Conservation (phyloP, 1,284 basidiomycete genomes). For the Phellinidium pouzarii region DNA sequence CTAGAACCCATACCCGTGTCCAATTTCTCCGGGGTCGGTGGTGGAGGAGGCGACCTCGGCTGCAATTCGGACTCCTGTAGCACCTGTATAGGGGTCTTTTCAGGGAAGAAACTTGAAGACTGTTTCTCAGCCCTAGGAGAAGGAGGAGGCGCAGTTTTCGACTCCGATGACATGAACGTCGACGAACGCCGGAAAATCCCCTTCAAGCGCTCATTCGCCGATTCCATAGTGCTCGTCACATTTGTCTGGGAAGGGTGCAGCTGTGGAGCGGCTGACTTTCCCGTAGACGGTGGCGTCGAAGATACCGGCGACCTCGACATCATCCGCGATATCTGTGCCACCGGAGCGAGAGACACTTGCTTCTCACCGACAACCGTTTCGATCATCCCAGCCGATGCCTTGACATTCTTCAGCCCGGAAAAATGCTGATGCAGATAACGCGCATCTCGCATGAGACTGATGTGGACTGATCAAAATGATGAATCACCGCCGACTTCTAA, state of each 20-base stretch:
- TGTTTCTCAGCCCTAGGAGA: constrained; percentile 6
- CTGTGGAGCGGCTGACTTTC: not conserved
- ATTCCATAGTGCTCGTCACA: constrained; percentile 11
- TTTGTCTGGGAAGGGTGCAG: not conserved
- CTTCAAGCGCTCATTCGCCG: constrained; percentile 17
- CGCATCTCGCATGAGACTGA: constrained; percentile 74
- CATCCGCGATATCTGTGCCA: constrained; percentile 14
- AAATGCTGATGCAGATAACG: constrained; percentile 69
- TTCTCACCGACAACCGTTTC: constrained; percentile 80
- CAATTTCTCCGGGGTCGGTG: constrained; percentile 13
- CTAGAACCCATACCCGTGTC: not conserved
- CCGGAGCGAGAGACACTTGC: constrained; percentile 30
- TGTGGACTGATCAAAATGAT: constrained; percentile 10
- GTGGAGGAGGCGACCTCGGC: constrained; percentile 9
- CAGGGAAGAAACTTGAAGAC: constrained; percentile 3
- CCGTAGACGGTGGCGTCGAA: not conserved
- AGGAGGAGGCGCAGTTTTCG: not conserved
- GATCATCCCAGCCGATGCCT: constrained; percentile 65
- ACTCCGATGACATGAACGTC: constrained; percentile 7
- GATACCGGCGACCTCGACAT: constrained; percentile 5
- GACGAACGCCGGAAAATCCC: constrained; percentile 17
- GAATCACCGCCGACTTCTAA: not conserved
- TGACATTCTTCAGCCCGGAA: constrained; percentile 61
- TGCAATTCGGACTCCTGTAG: not conserved
- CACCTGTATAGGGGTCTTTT: constrained; percentile 8